Conservation (phyloP, 306 rosid species). For the Spatholobus suberectus region DNA sequence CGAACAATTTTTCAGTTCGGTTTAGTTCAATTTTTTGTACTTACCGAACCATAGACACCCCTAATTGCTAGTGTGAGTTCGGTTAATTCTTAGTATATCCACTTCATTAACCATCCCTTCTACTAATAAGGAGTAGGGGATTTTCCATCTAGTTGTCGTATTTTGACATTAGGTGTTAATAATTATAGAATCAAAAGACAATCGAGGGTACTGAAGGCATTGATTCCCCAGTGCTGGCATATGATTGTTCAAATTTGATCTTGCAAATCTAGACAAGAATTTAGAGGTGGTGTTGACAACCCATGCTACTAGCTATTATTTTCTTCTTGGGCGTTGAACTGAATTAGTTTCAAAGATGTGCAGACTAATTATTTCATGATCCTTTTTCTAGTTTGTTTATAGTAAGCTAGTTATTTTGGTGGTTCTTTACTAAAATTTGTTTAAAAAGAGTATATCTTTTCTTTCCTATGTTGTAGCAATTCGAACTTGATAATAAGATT, state of each 20-base stretch:
- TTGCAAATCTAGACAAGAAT: too few species aligned
- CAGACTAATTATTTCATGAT: too few species aligned
- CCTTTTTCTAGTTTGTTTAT: not conserved
- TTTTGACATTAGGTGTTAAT: conserved; percentile 27
- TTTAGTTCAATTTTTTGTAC: too few species aligned
- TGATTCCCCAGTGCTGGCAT: too few species aligned
- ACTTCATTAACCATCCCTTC: not conserved
- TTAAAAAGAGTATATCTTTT: conserved; percentile 5
- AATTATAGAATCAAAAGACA: conserved; percentile 54
- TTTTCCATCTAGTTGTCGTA: conserved; percentile 8
- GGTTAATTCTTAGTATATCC: not conserved
- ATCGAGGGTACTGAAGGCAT: conserved; percentile 39
- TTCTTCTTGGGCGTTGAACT: too few species aligned
- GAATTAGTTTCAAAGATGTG: too few species aligned
- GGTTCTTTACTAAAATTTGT: not conserved
- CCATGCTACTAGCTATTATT: too few species aligned
- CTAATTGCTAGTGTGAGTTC: too few species aligned
- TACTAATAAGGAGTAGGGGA: conserved; percentile 1
- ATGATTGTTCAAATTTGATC: too few species aligned
- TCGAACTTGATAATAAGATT: conserved; percentile 73
- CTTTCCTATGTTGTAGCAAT: conserved; percentile 55
- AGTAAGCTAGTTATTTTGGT: conserved; percentile 15
- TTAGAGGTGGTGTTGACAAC: too few species aligned
- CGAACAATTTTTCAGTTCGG: too few species aligned
- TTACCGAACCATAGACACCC: too few species aligned